phyloP scores from a whole-genome alignment of 1,284 basidiomycete species.

The Leccinum pseudoinsigne region DNA sequence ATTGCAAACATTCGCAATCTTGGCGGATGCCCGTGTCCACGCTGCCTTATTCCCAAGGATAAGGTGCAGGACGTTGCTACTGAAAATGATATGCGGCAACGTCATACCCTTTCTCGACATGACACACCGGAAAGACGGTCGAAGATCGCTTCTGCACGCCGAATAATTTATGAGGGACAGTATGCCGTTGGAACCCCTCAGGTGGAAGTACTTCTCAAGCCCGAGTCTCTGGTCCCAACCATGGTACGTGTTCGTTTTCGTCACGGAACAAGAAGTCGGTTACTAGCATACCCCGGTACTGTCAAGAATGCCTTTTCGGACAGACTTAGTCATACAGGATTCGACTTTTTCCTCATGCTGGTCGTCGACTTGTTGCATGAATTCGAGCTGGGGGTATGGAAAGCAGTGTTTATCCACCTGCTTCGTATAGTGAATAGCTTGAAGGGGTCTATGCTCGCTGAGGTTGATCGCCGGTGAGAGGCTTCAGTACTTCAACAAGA shows the following conservation, averaged over 20 bases:
- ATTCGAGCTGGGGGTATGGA: neutral
- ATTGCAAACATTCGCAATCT: neutral
- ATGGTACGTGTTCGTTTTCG: too few species aligned
- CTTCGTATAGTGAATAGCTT: neutral
- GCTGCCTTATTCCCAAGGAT: neutral
- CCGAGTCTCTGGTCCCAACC: too few species aligned
- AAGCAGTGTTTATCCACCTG: neutral
- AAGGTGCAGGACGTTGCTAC: neutral
- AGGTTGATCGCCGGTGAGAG: neutral
- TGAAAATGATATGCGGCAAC: neutral
- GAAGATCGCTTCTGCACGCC: neutral
- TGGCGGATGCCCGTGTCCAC: neutral
- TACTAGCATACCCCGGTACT: too few species aligned
- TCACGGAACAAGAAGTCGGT: too few species aligned
- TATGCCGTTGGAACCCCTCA: neutral
- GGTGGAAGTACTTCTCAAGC: too few species aligned
- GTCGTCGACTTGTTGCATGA: neutral
- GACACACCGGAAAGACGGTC: neutral
- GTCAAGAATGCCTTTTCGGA: neutral
- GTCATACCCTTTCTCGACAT: neutral
- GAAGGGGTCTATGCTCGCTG: neutral
- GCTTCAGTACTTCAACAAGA: too few species aligned
- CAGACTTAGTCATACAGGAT: neutral
- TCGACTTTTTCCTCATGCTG: neutral
- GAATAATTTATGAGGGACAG: neutral